These are phyloP conservation scores for Calocera cornea DNA, from an alignment of 768 basidiomycete genomes.

Conservation along the genomic window DNA sequence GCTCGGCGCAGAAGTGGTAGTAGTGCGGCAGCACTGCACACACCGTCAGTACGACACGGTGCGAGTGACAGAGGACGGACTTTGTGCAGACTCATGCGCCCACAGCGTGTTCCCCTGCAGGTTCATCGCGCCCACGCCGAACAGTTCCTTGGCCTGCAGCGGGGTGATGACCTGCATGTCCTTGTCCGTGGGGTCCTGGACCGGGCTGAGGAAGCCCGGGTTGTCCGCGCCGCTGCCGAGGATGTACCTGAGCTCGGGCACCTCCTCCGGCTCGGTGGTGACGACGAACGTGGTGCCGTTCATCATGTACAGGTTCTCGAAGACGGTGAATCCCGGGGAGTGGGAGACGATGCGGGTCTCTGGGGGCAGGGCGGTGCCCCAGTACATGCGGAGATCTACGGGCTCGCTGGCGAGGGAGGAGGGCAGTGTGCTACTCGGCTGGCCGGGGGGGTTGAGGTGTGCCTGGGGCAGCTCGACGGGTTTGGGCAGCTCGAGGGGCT, in stretches of 20 bases:
- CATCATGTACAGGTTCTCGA: conserved; percentile 67
- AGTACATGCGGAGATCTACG: conserved; percentile 25
- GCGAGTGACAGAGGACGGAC: background rate
- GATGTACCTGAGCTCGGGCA: conserved; percentile 36
- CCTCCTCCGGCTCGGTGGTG: conserved; percentile 44
- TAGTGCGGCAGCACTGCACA: conserved; percentile 18
- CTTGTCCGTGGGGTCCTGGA: conserved; percentile 33
- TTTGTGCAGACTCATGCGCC: conserved; percentile 27
- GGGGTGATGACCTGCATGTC: conserved; percentile 50
- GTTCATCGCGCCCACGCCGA: conserved; percentile 42
- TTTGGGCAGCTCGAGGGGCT: conserved; percentile 12
- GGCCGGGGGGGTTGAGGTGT: conserved; percentile 20
- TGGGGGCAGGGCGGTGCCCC: conserved; percentile 42
- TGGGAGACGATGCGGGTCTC: conserved; percentile 45
- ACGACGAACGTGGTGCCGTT: conserved; percentile 65
- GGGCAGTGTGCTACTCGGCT: conserved; percentile 13
- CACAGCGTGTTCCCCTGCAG: conserved; percentile 53
- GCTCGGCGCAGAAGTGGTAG: conserved; percentile 51
- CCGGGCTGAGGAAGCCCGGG: conserved; percentile 26
- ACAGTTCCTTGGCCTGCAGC: conserved; percentile 32
- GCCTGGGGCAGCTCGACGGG: conserved; percentile 22
- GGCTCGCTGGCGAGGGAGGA: conserved; percentile 40
- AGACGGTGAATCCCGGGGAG: conserved; percentile 60
- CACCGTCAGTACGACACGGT: background rate
- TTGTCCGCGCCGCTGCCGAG: conserved; percentile 23